These are phyloP conservation scores for Middelhovenomyces tepae DNA, from an alignment of 805 yeast species.

Conservation along the genomic window DNA sequence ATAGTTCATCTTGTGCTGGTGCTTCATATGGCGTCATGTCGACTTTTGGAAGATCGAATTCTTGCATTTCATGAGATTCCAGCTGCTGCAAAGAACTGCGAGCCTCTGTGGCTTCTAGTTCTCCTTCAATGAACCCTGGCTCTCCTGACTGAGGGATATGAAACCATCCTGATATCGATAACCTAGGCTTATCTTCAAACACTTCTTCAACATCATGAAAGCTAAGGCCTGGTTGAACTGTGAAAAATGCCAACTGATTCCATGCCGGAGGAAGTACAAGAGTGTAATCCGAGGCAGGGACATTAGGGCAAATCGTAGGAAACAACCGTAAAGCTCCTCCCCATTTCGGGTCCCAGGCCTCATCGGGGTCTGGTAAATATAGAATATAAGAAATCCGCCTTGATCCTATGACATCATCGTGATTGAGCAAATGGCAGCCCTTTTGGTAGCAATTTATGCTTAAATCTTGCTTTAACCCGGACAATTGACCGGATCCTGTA, in stretches of 20 bases:
- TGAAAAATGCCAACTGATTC: slow-evolving; percentile 92
- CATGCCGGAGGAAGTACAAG: slow-evolving; percentile 79
- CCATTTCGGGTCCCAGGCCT: slow-evolving; percentile 78
- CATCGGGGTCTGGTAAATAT: slow-evolving; percentile 88
- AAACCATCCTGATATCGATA: slow-evolving; percentile 97
- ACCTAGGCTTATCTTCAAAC: slow-evolving; percentile 76
- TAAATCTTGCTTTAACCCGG: slow-evolving; percentile 89
- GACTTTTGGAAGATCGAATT: slow-evolving; percentile 69
- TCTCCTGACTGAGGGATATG: slow-evolving; percentile 95
- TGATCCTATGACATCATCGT: slow-evolving; percentile 96
- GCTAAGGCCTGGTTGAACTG: slow-evolving; percentile 91
- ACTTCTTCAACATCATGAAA: slow-evolving; percentile 99
- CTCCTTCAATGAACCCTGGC: slow-evolving; percentile 73
- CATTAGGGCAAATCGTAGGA: slow-evolving; percentile 80
- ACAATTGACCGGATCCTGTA: slow-evolving; percentile 79
- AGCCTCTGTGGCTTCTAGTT: slow-evolving; percentile 69
- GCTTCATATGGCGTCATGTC: slow-evolving; percentile 7
- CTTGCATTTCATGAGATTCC: slow-evolving; percentile 67
- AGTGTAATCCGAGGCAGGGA: slow-evolving; percentile 71
- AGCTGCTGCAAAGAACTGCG: slow-evolving; percentile 70
- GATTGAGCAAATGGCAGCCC: slow-evolving; percentile 90
- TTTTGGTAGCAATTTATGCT: slow-evolving; percentile 83
- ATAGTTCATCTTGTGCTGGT: slow-evolving; percentile 27
- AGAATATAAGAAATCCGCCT: slow-evolving; percentile 87
- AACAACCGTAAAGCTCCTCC: slow-evolving; percentile 89